Conservation (phyloP, 108 stramenopile genomes). For the Cyclotella choctawhatcheeana region DNA sequence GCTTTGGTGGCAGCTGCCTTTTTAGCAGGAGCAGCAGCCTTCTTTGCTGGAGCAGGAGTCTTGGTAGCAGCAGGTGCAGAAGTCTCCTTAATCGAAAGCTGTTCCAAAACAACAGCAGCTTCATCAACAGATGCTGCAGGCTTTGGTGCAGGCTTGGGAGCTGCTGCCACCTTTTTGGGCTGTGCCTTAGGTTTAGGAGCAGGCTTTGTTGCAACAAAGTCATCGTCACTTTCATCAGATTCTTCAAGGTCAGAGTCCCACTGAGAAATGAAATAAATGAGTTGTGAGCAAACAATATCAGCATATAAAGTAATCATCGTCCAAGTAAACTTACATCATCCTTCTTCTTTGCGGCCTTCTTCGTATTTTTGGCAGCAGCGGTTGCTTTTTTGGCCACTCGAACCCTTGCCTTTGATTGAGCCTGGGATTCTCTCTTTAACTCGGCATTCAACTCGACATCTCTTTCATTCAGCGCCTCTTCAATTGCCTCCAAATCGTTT, state of each 20-base stretch:
- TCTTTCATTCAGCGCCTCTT: slow-evolving; percentile 86
- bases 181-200: not conserved
- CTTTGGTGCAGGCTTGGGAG: not conserved
- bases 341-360: slow-evolving; percentile 28
- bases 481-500: slow-evolving; percentile 93
- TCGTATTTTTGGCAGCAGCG: slow-evolving; percentile 35
- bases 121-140: slow-evolving; percentile 3
- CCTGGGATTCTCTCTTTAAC: slow-evolving; percentile 62
- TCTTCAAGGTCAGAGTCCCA: slow-evolving; percentile 66
- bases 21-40: no score
- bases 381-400: slow-evolving; percentile 42
- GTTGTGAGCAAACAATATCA: no score
- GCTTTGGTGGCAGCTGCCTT: no score
- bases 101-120: not conserved
- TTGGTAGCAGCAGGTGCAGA: not conserved
- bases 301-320: not conserved
- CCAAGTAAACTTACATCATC: slow-evolving; percentile 11
- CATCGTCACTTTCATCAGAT: slow-evolving; percentile 19
- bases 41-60: not conserved
- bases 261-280: no score
- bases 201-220: not conserved
- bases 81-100: not conserved
- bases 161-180: not conserved
- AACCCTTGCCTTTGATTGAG: slow-evolving; percentile 65
- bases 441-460: slow-evolving; percentile 64